Evolutionary conservation across 805 yeast species (phyloP).

Genomic region (Starmerella floris): DNA sequence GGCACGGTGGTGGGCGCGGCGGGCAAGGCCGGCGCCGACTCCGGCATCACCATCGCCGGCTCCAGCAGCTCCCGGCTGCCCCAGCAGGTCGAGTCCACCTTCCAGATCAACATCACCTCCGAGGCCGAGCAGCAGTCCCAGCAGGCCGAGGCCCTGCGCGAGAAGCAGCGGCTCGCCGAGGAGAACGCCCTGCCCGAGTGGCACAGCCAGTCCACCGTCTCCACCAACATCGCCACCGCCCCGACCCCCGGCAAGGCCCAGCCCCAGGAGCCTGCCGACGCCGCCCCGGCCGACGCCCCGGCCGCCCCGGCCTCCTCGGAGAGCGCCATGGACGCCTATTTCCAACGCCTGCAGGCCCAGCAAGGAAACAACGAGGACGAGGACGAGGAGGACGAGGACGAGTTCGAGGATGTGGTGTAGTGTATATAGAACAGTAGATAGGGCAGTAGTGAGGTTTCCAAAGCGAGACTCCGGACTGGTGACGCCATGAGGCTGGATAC

Average conservation of each 20-base stretch:
- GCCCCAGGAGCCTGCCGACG: neutral
- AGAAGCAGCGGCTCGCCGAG: constrained; percentile 55
- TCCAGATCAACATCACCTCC: constrained; percentile 76
- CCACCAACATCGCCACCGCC: constrained; percentile 25
- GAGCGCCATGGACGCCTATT: constrained; percentile 23
- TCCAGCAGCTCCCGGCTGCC: constrained; percentile 25
- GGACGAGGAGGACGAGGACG: constrained; percentile 23
- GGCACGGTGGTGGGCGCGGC: constrained; percentile 2
- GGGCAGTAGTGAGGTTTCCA: no score
- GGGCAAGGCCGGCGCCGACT: constrained; percentile 4
- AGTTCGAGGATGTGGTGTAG: constrained; percentile 21
- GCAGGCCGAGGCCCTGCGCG: constrained; percentile 54
- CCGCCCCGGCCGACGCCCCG: constrained; percentile 3
- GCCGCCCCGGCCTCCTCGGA: constrained; percentile 12
- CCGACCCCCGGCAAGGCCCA: neutral
- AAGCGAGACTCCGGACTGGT: no score
- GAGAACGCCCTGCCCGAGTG: constrained; percentile 95
- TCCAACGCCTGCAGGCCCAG: constrained; percentile 20
- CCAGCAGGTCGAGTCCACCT: constrained; percentile 49
- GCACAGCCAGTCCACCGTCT: constrained; percentile 88
- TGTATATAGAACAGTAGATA: no score
- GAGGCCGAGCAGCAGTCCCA: constrained; percentile 69
- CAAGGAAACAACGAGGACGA: constrained; percentile 17
- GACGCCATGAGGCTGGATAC: no score
- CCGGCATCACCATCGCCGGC: constrained; percentile 20